Evolutionary conservation across 495 filamentous ascomycete genomes (phyloP), one percentile per base, ranked within the genome.

Genomic region (Hypoxylon perforatum): DNA sequence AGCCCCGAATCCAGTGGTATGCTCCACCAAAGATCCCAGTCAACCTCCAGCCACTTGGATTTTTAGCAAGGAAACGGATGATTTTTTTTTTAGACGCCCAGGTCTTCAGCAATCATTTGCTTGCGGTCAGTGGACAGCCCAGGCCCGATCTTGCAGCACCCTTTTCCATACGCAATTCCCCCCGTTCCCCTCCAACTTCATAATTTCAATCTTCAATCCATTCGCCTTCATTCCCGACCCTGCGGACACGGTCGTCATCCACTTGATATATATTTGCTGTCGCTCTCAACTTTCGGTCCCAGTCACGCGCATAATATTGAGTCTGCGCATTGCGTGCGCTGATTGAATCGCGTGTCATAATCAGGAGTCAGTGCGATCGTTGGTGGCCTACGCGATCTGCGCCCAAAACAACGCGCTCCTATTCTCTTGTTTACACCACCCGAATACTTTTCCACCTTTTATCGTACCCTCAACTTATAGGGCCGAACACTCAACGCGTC

Each of bases 331-430:
- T 36, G 25, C 28, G 33, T 53, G 66, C 61, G 57, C 61, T 41
- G 33, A 69, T 64, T 69, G 46, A 69, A 52, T 57, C 47, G 57
- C 39, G 61, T 36, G 3, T 44, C 42, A 15, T 39, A 57, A 41
- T 52, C 12, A 7, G 30, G 25, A 9, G 38, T 47, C 42, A 56
- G 55, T 64, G 50, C 60, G 22, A 69, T 25, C 60, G 60, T 54
- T 63, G 58, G 48, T 36, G 21, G 33, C 23, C 30, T 65, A 69
- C 66, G 66, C 66, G 66, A 57, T 65, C 68, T 71, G 69, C 61
- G 60, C 67, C 63, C 57, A 69, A 75, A 73, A 72, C 76, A 76
- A 77, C 73, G 72, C 77, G 75, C 78, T 75, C 75, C 49, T 64
- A 63, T 54, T 63, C 64, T 54, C 64, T 72, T 76, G 75, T 78